These are phyloP conservation scores for Phyllosticta citriasiana DNA, from an alignment of 2,329 filamentous ascomycete genomes.

Conservation along the genomic window DNA sequence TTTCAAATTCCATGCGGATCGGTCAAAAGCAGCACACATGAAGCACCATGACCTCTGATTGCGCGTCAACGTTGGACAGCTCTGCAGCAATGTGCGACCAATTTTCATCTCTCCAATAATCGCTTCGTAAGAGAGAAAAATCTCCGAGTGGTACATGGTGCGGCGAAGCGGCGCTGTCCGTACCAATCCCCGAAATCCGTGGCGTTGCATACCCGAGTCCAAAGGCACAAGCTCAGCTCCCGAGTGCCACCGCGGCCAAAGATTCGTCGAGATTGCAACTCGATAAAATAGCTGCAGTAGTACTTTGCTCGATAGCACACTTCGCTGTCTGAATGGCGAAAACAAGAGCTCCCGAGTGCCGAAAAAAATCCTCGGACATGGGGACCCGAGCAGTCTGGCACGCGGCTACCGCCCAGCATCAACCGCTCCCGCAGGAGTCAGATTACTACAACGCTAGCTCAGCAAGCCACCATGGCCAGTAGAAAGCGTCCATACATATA, in stretches of 20 bases:
- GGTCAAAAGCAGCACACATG: background rate
- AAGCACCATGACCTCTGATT: background rate
- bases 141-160: background rate
- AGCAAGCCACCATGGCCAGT: background rate
- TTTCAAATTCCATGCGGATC: background rate
- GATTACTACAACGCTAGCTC: background rate
- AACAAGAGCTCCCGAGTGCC: background rate
- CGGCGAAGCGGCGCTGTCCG: background rate
- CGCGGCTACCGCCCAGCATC: background rate
- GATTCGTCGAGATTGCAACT: background rate
- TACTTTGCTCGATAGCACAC: background rate
- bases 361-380: background rate
- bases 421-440: background rate
- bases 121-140: background rate
- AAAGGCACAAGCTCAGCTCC: background rate
- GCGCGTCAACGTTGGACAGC: background rate
- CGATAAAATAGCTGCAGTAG: background rate
- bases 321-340: background rate
- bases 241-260: background rate
- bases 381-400: background rate
- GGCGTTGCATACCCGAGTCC: background rate
- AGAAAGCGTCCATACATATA: background rate
- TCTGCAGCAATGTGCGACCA: background rate
- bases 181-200: background rate
- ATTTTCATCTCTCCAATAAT: background rate